Percentiles rank a stretch among this genome's conserved stretches.
Conservation (phyloP, 257 asterid genomes). For the Eucommia ulmoides region DNA sequence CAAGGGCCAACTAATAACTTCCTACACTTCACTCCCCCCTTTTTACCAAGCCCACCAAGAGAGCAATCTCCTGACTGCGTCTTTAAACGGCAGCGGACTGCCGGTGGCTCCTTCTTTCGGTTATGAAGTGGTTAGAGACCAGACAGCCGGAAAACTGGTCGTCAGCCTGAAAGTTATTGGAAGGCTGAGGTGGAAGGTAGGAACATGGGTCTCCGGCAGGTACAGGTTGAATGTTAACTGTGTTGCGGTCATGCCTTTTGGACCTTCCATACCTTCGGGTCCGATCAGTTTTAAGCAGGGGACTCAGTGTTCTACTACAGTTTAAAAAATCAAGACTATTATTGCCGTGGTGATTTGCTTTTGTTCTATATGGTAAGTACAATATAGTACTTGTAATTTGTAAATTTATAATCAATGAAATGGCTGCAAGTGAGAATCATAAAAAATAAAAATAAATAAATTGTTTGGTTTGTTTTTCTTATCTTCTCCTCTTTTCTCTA, state of each 20-base stretch:
- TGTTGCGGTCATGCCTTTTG: conserved; percentile 52
- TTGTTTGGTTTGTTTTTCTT: neutral
- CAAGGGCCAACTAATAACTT: conserved; percentile 57
- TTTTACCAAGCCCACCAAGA: conserved; percentile 74
- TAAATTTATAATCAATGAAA: neutral
- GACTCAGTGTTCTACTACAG: conserved; percentile 58
- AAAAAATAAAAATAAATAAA: neutral
- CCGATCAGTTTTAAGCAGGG: conserved; percentile 51
- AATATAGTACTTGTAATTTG: neutral
- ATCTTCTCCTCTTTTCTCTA: neutral
- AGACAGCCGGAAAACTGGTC: conserved; percentile 32
- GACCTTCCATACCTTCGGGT: conserved; percentile 38
- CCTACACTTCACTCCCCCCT: conserved; percentile 44
- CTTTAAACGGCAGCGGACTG: conserved; percentile 41
- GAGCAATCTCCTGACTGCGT: conserved; percentile 44
- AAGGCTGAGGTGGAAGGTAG: conserved; percentile 80
- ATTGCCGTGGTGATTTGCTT: too few relatives aligned
- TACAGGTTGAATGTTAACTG: conserved; percentile 66
- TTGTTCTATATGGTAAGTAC: too few relatives aligned
- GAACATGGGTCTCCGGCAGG: conserved; percentile 87
- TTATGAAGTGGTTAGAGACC: conserved; percentile 52
- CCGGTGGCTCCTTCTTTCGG: conserved; percentile 69
- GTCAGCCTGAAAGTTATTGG: conserved; percentile 49
- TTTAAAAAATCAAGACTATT: conserved; percentile 34
- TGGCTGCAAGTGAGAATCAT: neutral